phyloP scores from a whole-genome alignment of 495 filamentous ascomycete species.

The Lepraria neglecta region DNA sequence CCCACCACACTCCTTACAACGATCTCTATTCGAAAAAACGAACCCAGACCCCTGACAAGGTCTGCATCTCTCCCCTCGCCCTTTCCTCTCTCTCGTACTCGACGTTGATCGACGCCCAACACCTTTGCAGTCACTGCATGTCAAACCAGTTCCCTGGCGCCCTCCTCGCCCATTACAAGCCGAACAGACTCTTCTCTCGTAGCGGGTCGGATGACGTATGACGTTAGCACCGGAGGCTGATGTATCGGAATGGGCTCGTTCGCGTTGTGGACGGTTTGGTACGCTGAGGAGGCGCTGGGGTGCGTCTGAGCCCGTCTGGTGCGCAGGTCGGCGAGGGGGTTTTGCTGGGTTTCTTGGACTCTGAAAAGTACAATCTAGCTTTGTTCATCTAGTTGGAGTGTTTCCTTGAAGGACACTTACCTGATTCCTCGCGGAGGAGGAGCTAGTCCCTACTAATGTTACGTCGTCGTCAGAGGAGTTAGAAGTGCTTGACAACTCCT shows the following conservation, averaged over 20 bases:
- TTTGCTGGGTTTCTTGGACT: neutral
- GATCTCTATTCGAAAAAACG: constrained; percentile 5
- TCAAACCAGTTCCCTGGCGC: constrained; percentile 6
- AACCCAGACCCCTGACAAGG: neutral
- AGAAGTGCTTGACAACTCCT: neutral
- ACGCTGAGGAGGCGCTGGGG: too few relatives aligned
- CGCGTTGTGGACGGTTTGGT: neutral
- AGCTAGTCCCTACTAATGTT: neutral
- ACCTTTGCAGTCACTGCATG: neutral
- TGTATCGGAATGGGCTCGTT: constrained; percentile 1
- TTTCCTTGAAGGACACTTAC: neutral
- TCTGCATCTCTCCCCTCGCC: neutral
- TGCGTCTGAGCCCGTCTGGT: neutral
- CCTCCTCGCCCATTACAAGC: constrained; percentile 12
- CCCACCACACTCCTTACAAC: constrained; percentile 8
- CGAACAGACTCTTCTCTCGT: neutral
- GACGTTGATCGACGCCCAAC: neutral
- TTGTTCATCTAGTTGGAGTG: neutral
- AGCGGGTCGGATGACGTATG: neutral
- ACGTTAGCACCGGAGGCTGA: neutral
- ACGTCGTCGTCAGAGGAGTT: neutral
- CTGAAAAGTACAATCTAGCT: neutral
- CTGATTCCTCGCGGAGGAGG: neutral
- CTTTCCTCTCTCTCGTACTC: neutral
- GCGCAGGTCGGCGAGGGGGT: neutral